Conservation (phyloP, 177 flowering plant species). For the Vitis hybrid region DNA sequence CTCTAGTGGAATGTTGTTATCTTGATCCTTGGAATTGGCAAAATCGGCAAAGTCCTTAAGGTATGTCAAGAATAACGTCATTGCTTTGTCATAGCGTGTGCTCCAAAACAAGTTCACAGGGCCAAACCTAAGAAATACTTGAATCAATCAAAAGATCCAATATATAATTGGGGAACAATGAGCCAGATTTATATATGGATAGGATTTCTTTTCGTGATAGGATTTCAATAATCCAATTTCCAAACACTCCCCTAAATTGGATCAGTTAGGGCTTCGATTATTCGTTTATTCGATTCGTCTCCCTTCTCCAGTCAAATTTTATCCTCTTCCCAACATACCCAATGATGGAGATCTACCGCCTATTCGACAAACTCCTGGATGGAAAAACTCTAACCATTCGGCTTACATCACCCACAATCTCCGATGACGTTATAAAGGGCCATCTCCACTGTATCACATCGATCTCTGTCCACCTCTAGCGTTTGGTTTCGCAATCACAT, state of each 20-base stretch:
- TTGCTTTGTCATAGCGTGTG: slow-evolving; percentile 97
- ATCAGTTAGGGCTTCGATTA: background rate
- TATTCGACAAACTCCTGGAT: slow-evolving; percentile 53
- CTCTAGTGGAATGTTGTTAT: slow-evolving; percentile 82
- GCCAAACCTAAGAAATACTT: slow-evolving; percentile 72
- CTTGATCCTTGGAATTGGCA: slow-evolving; percentile 78
- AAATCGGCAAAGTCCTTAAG: slow-evolving; percentile 94
- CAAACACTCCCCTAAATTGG: no score
- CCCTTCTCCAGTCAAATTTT: background rate
- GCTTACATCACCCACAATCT: slow-evolving; percentile 31
- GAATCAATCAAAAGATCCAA: slow-evolving; percentile 3
- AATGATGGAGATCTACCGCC: slow-evolving; percentile 11
- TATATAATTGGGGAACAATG: background rate
- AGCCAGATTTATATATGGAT: background rate
- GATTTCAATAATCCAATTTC: no score
- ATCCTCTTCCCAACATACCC: background rate
- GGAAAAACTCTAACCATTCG: slow-evolving; percentile 47
- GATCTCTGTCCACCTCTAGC: slow-evolving; percentile 49
- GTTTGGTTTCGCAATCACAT: slow-evolving; percentile 32
- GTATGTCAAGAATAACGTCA: slow-evolving; percentile 84
- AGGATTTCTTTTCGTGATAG: no score
- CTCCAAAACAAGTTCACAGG: slow-evolving; percentile 99
- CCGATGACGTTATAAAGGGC: slow-evolving; percentile 33
- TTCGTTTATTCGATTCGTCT: background rate
- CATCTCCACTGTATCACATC: slow-evolving; percentile 36